A percentile compares a stretch with the other conserved stretches of the same genome.
Evolutionary conservation across 345 rosid species (phyloP).

Genomic region (Euphorbia lathyris): DNA sequence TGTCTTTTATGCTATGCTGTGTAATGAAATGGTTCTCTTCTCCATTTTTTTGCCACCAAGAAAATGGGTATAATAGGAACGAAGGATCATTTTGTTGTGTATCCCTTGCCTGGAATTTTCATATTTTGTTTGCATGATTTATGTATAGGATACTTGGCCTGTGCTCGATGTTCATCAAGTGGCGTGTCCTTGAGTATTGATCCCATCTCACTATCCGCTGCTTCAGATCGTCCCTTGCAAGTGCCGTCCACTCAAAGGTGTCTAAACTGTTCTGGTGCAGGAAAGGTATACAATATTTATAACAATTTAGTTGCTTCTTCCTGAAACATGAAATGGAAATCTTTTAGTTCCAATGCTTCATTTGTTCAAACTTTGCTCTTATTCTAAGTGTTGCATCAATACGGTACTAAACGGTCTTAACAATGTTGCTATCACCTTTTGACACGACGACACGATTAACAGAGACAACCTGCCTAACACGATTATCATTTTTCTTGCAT

Average conservation of each 20-base stretch:
- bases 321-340: not conserved
- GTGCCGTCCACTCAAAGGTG: slow-evolving; percentile 66
- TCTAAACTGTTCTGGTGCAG: slow-evolving; percentile 83
- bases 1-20: not conserved
- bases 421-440: too few relatives aligned
- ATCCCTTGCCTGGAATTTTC: not conserved
- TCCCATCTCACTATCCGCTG: slow-evolving; percentile 47
- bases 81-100: not conserved
- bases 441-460: too few relatives aligned
- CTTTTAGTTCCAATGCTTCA: not conserved
- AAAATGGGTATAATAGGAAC: not conserved
- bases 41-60: not conserved
- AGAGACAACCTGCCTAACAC: too few relatives aligned
- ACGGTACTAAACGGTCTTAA: not conserved
- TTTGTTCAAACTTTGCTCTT: not conserved
- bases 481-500: too few relatives aligned
- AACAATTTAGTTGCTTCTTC: not conserved
- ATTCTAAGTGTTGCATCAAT: not conserved
- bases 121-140: not conserved
- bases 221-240: slow-evolving; percentile 45
- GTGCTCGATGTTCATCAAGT: slow-evolving; percentile 85
- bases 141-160: slow-evolving; percentile 82
- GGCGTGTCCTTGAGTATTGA: slow-evolving; percentile 65
- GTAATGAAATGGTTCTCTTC: not conserved
- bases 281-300: slow-evolving; percentile 52